Base-by-base conservation (phyloP, 176 grass and related monocot genomes). In the Aegilops tauschii region DNA sequence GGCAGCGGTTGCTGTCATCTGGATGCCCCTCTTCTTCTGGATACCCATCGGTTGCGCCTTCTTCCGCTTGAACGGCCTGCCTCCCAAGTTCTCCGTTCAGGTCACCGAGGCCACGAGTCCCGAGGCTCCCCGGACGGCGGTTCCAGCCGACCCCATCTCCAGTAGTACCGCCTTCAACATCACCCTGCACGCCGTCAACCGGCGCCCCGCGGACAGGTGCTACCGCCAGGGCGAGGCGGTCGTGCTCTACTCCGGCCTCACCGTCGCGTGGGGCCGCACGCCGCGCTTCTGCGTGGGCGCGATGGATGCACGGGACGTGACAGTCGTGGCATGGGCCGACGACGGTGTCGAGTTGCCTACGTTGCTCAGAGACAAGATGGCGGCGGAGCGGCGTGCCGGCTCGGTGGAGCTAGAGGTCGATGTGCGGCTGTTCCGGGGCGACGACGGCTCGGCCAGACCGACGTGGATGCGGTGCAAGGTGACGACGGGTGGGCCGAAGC, bases 321-420 rank as follows among this genome's bases (percentile, higher is more conserved):
- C 56, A 1, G 56, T 87, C 61, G 78, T 82, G 79, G 86, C 86
- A 1, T 87, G 86, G 86, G 79, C 70, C n/a, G 86, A 82, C 13
- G 86, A 75, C 25, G 42, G 79, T 9, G n/a, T 67, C 61, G 16
- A 62, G 42, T 3, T 87, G 70, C 86, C 86, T 1, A 9, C 5
- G 9, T 1, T 10, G n/a, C 1, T 87, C 37, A 61, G 31, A 4
- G 78, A 87, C 11, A 44, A 42, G 42, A 56, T 87, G 79, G 72
- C 6, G 13, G 4, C 3, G 72, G 72, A 75, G 72, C 42, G 49
- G 76, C 65, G 65, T 3, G 25, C 69, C 2, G 84, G 65, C 12
- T 67, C 76, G 23, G 5, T 58, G 65, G 34, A 71, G 76, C 75
- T 80, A 4, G 76, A 39, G 3, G 76, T 80, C 10, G 76, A 86